Evolutionary conservation across 306 rosid species (phyloP), one percentile per base, ranked within the genome.

Genomic region (Inga oerstediana): DNA sequence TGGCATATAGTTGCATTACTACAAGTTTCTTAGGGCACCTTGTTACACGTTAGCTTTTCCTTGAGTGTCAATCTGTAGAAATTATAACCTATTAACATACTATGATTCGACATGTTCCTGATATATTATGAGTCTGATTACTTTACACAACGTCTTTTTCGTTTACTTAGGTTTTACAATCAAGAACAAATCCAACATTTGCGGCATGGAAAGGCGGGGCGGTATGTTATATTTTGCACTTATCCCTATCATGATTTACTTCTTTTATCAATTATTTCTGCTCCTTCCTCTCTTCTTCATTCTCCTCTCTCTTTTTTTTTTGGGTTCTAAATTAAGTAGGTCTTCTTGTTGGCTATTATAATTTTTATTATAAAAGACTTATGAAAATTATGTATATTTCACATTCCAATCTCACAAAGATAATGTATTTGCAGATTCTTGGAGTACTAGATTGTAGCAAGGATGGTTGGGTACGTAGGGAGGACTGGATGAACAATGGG

Each of bases 141-240:
- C 65, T 4, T 79, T 74, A 17, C 48, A 39, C 37, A 13, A 61
- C 75, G 17, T 72, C 58, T 48, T 48, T 48, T 79, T 41, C 22
- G 9, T 80, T 51, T 74, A 81, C 64, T 67, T 78, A 95, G 99
- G 99, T 96, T 81, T 79, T 96, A 90, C 99, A 86, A 83, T 88
- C 98, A 69, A 92, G 99, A 86, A 72, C 90, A 46, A 88, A 94
- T 86, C 97, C 99, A 24, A 86, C 84, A 48, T 86, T 89, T 80
- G 90, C 89, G 51, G 12, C 98, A 59, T 96, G 99, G 99, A 96
- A 90, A 87, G 99, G 99, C 43, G 99, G 99, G 81, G 98, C 91
- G 86, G 99, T 96, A 90, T 91, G 99, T 89, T 92, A 90, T 90
- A 98, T 88, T 74, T 69, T 75, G 66, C 76, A 30, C 74, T 75